Evolutionary conservation across 106 monocot species (phyloP).

Genomic region (Acorus gramineus): DNA sequence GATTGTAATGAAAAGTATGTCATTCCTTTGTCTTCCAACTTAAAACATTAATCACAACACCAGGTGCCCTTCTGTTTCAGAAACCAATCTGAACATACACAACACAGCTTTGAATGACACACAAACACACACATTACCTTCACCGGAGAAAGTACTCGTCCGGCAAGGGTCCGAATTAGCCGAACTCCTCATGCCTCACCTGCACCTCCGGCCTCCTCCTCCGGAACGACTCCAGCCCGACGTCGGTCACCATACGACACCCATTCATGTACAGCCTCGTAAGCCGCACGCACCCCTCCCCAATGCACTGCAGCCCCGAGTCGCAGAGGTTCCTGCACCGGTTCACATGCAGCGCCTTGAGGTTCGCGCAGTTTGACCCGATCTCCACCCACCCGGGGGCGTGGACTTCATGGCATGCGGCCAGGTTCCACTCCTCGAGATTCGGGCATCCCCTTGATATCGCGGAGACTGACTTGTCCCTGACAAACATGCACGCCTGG

Average conservation of each 20-base stretch:
- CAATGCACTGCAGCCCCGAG: constrained; percentile 39
- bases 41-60: no score
- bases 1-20: no score
- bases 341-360: constrained; percentile 74
- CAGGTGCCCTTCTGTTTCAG: no score
- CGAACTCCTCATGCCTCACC: constrained; percentile 39
- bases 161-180: constrained; percentile 42
- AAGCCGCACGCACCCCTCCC: constrained; percentile 37
- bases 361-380: constrained; percentile 37
- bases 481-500: constrained; percentile 51
- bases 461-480: constrained; percentile 39
- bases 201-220: constrained; percentile 45
- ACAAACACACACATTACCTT: no score
- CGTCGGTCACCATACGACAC: constrained; percentile 36
- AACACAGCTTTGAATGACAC: no score
- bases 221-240: constrained; percentile 47
- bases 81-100: no score
- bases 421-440: constrained; percentile 82
- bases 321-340: constrained; percentile 73
- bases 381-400: constrained; percentile 57
- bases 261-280: constrained; percentile 51
- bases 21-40: no score
- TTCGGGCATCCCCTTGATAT: constrained; percentile 68
- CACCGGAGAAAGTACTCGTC: constrained; percentile 29
- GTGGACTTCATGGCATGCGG: constrained; percentile 61